phyloP scores from a whole-genome alignment of 371 early-diverging fungal species.

The Smittium culicis region DNA sequence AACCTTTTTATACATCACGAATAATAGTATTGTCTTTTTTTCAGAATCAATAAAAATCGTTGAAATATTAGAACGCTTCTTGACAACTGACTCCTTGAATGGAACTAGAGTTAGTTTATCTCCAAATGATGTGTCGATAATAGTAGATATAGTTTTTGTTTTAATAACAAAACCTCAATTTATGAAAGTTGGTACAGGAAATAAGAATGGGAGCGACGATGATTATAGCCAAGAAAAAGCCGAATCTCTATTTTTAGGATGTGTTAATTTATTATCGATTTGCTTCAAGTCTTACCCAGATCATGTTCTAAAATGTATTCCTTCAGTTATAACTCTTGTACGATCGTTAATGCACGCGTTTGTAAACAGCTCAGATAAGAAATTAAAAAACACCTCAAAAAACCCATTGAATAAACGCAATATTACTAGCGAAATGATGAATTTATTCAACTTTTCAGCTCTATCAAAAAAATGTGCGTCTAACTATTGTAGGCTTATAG shows the following conservation, averaged over 20 bases:
- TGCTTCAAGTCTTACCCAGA: conserved; percentile 13
- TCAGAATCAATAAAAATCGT: neutral
- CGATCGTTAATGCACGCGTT: conserved; percentile 26
- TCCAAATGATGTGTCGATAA: neutral
- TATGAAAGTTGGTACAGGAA: neutral
- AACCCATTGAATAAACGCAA: neutral
- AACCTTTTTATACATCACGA: neutral
- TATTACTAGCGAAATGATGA: neutral
- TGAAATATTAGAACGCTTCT: neutral
- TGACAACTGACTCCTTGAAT: neutral
- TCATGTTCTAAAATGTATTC: conserved; percentile 15
- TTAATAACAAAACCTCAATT: neutral
- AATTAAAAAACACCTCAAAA: conserved; percentile 1
- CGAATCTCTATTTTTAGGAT: neutral
- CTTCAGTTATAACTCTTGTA: conserved; percentile 14
- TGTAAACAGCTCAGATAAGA: conserved; percentile 11
- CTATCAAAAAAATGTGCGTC: conserved; percentile 21
- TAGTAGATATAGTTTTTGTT: neutral
- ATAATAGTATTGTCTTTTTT: neutral
- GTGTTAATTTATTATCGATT: neutral
- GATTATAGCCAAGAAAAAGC: neutral
- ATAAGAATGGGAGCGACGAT: neutral
- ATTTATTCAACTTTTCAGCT: conserved; percentile 16
- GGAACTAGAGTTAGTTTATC: neutral
- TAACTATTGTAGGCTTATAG: conserved; percentile 21